Conservation (phyloP, 768 basidiomycete genomes). For the Boletus edulis region DNA sequence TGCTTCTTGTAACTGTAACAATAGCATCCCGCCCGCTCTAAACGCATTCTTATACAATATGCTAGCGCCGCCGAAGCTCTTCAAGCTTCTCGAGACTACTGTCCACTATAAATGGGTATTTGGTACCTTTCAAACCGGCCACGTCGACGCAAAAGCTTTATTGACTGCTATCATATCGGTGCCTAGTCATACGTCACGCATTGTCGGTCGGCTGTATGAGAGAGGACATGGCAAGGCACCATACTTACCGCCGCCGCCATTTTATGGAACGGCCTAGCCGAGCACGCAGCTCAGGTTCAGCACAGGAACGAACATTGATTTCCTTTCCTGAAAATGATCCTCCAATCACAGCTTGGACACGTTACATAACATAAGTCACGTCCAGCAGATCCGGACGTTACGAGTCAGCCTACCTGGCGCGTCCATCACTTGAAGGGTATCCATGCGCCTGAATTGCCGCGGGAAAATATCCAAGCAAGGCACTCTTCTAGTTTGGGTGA, state of each 20-base stretch:
- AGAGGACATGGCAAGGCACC: too few relatives aligned
- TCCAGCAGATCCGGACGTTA: background rate
- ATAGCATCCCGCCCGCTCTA: too few relatives aligned
- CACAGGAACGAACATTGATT: background rate
- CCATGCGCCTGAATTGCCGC: background rate
- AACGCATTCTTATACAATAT: too few relatives aligned
- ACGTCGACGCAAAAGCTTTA: too few relatives aligned
- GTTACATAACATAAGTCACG: background rate
- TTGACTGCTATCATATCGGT: background rate
- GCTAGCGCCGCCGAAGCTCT: too few relatives aligned
- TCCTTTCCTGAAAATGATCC: background rate
- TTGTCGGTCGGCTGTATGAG: background rate
- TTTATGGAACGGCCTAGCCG: too few relatives aligned
- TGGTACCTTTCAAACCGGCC: too few relatives aligned
- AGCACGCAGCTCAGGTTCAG: background rate
- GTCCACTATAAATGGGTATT: too few relatives aligned
- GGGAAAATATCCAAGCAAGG: background rate
- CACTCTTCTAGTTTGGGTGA: background rate
- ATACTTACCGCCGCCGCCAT: too few relatives aligned
- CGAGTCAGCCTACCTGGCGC: background rate
- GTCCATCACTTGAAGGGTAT: background rate
- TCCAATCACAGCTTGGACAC: background rate
- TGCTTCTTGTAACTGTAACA: background rate
- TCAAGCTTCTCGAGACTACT: too few relatives aligned
- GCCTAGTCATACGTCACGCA: background rate